These are phyloP conservation scores for Yarrowia yakushimensis DNA, from an alignment of 805 yeast genomes.

Conservation along the genomic window DNA sequence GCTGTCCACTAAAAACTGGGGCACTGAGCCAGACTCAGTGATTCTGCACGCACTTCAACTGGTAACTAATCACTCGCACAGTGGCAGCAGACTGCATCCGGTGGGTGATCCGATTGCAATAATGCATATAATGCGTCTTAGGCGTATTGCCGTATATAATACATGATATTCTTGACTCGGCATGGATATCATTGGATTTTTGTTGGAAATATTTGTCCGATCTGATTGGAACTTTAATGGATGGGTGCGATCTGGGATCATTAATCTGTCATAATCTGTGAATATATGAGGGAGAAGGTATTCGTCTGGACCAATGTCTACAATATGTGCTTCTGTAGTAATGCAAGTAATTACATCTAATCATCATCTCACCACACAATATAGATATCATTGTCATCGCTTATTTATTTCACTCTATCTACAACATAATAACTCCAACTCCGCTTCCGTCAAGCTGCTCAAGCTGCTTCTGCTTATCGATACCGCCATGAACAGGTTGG, in stretches of 20 bases:
- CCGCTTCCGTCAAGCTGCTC: conserved; percentile 51
- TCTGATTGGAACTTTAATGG: no score
- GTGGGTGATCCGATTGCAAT: not conserved
- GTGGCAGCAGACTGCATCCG: not conserved
- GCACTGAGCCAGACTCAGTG: conserved; percentile 25
- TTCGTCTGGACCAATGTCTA: no score
- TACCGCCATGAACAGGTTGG: conserved; percentile 77
- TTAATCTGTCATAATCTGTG: not conserved
- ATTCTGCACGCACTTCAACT: conserved; percentile 3
- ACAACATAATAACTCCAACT: conserved; percentile 89
- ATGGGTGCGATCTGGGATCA: no score
- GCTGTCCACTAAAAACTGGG: not conserved
- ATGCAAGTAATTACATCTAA: no score
- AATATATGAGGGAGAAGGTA: no score
- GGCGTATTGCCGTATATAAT: not conserved
- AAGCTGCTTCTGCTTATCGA: conserved; percentile 48
- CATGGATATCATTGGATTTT: no score
- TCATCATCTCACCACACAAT: no score
- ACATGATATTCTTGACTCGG: no score
- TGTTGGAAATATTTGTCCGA: no score
- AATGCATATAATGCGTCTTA: not conserved
- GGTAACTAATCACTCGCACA: not conserved
- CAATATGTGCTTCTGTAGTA: no score
- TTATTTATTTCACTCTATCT: conserved; percentile 6
- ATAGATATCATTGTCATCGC: not conserved